These are phyloP conservation scores for Tranzscheliella williamsii DNA, from an alignment of 1,284 basidiomycete genomes.

Conservation along the genomic window DNA sequence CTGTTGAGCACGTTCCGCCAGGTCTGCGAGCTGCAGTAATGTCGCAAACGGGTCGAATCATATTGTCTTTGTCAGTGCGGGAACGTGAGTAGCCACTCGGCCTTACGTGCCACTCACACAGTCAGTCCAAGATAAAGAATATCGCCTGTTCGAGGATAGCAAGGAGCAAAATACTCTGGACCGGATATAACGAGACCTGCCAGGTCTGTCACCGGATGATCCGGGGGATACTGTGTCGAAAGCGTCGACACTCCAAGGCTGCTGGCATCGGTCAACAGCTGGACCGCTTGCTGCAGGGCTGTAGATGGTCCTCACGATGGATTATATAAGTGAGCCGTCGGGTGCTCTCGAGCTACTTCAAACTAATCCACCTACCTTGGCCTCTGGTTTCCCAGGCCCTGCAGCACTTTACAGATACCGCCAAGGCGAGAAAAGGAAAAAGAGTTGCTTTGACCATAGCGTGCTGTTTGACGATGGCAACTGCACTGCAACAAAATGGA, in stretches of 20 bases:
- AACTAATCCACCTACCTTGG: background rate
- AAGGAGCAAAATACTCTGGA: constrained; percentile 57
- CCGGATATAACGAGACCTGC: constrained; percentile 33
- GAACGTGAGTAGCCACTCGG: no score
- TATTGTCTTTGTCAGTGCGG: background rate
- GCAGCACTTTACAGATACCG: background rate
- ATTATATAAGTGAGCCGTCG: no score
- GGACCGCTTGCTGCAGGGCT: constrained; percentile 27
- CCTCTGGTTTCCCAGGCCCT: background rate
- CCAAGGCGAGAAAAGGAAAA: no score
- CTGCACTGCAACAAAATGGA: no score
- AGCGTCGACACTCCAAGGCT: constrained; percentile 45
- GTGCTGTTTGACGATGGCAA: no score
- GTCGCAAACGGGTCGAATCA: background rate
- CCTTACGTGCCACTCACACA: constrained; percentile 35
- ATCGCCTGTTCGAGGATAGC: constrained; percentile 42
- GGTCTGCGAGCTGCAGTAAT: constrained; percentile 39
- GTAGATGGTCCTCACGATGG: background rate
- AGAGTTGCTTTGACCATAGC: no score
- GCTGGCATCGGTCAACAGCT: constrained; percentile 23
- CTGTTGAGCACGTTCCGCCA: constrained; percentile 51
- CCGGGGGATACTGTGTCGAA: constrained; percentile 35
- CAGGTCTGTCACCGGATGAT: constrained; percentile 21
- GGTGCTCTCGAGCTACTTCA: no score
- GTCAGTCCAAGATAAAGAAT: constrained; percentile 56